Base-by-base conservation (phyloP, 768 basidiomycete species). In the Collybia sordida region DNA sequence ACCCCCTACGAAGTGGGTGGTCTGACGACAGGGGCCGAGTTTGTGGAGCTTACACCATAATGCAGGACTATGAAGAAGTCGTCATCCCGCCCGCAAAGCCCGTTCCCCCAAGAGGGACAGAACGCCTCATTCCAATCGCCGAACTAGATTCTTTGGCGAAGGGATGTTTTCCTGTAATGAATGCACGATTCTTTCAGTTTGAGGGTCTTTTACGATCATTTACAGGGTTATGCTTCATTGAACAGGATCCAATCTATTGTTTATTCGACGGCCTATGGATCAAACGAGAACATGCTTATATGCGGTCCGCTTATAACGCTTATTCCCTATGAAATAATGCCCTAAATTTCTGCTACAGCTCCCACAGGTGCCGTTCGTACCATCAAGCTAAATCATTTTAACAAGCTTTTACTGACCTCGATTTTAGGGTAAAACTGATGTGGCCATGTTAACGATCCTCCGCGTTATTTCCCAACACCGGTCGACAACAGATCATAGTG, bases 181-280 rank as follows among this genome's bases (percentile, higher is more conserved):
- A 2, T 8, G 18, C 12, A 37, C 12, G 3, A 40, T 21, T 39
- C 36, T 7, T 31, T 35, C 47, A 47, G 31, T 47, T 22, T 38
- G 22, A 35, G 42, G 31, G 11, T 35, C 15, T 8, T 25, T 37
- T 2, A 19, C 22, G 21, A 48, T 40, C 53, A 50, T 37, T 52
- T 15, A 1, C 50, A 96, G 94, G 90, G 90, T 23, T 99, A 98
- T 61, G 72, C 77, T 25, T 77, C 85, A 8, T 74, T 99, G 55
- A 99, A 99, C 64, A 80, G 97, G 55, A 88, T 99, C 51, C 97
- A 99, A 64, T 95, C 93, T 1, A 93, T 98, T 52, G 86, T 98
- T 17, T 98, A 88, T 69, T 86, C 89, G 0, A 91, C 90, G 2
- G 97, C 95, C 1, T 98, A 96, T 67, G 74, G 81, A n/a, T 87